Evolutionary conservation across 495 filamentous ascomycete species (phyloP).

Genomic region (Aspergillus carlsbadensis): DNA sequence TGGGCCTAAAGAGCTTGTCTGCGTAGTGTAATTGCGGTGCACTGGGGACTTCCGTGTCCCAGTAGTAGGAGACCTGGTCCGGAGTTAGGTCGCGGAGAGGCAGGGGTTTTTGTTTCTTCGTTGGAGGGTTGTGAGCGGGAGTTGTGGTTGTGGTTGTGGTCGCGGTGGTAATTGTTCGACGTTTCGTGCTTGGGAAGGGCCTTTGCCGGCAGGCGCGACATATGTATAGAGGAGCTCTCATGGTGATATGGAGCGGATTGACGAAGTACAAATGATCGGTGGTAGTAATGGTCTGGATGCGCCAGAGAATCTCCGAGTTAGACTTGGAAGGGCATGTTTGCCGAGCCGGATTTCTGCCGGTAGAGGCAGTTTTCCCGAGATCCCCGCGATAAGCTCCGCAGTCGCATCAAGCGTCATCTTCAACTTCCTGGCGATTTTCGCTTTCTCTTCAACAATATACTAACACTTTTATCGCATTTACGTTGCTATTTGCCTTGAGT

Average conservation of each 20-base stretch:
- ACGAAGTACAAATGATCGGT: neutral
- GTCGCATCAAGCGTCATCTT: neutral
- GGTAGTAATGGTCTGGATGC: constrained; percentile 5
- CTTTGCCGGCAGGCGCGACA: neutral
- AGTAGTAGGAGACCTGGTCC: constrained; percentile 50
- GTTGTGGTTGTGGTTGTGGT: neutral
- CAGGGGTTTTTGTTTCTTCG: constrained; percentile 21
- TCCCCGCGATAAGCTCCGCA: constrained; percentile 13
- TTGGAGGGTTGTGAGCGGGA: constrained; percentile 16
- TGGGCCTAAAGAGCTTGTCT: constrained; percentile 58
- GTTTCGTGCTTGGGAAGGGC: neutral
- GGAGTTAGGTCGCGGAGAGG: constrained; percentile 35
- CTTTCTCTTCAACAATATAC: neutral
- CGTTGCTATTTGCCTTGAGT: neutral
- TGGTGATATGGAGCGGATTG: neutral
- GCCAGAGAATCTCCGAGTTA: constrained; percentile 8
- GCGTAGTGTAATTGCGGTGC: constrained; percentile 53
- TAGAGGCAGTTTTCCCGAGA: constrained; percentile 10
- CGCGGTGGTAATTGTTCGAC: constrained; percentile 6
- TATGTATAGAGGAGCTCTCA: neutral
- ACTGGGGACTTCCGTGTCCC: constrained; percentile 57
- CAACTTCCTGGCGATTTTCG: neutral
- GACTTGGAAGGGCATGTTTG: constrained; percentile 11
- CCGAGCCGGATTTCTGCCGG: constrained; percentile 9
- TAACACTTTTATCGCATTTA: too few relatives aligned